Evolutionary conservation across 257 asterid genomes (phyloP), one percentile per base, ranked within the genome.

Genomic region (Craterostigma plantagineum): DNA sequence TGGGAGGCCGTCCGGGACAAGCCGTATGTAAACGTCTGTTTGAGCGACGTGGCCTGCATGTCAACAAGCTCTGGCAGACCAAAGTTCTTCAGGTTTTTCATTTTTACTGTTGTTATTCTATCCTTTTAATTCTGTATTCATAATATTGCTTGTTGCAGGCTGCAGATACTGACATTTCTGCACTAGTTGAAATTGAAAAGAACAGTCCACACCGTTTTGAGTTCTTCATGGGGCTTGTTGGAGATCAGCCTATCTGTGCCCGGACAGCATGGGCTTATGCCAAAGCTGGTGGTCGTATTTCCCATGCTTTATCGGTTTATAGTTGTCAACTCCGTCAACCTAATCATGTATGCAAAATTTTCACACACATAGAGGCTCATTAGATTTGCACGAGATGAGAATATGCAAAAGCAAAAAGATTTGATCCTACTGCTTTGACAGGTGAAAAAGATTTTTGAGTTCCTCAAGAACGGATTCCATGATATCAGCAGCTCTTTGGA

Each of bases 231-330:
- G 98, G 95, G 33, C 94, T 90, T 60, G 85, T 61, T n/a, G 98
- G 98, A 1, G 95, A 83, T 63, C 92, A 83, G 54, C 91, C 95
- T 4, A 79, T 90, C 53, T 90, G 95, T 65, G 98, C 95, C 51
- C 85, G 95, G 64, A 83, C 98, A 56, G 95, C 98, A 52, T 90
- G 95, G 95, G 98, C 98, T 14, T 90, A 83, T 62, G 91, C 94
- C 43, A 76, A 79, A 58, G 68, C 93, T 46, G 92, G 94, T 33
- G 98, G 98, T 48, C 84, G 87, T 27, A 83, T 90, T 46, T 83
- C 98, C 67, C 98, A 90, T 67, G 94, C 95, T 66, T 68, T 90
- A 56, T 90, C 98, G 9, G 98, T 90, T 41, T 90, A 63, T 54
- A 90, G 98, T 54, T 83, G 95, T 66, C 86, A 77, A 60, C 62